Evolutionary conservation across 2,329 filamentous ascomycete genomes (phyloP).

Genomic region (Didymella exigua): DNA sequence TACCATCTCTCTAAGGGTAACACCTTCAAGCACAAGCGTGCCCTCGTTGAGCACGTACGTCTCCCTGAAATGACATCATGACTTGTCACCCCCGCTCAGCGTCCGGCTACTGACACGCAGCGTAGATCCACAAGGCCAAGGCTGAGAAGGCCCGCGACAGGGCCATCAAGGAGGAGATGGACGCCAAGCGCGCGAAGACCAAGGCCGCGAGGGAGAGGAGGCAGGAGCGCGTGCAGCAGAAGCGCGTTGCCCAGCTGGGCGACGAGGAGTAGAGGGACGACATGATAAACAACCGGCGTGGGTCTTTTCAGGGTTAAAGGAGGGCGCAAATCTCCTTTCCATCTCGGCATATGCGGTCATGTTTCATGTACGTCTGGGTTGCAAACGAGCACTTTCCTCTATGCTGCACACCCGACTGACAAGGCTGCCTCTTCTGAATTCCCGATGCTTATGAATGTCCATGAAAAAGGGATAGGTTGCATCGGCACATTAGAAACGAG

Average conservation of each 20-base stretch:
- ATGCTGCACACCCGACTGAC: conserved; percentile 46
- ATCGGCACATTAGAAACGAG: conserved; percentile 42
- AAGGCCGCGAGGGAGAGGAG: conserved; percentile 99
- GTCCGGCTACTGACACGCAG: conserved; percentile 35
- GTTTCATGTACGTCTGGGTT: conserved; percentile 52
- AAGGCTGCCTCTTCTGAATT: conserved; percentile 42
- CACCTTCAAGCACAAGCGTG: conserved; percentile 99
- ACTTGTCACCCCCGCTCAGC: conserved; percentile 30
- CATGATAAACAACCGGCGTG: conserved; percentile 50
- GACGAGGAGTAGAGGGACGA: conserved; percentile 59
- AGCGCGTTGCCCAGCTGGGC: conserved; percentile 84
- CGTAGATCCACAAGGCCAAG: conserved; percentile 99
- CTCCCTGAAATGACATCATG: conserved; percentile 48
- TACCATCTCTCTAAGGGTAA: conserved; percentile 99
- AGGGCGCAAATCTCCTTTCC: conserved; percentile 49
- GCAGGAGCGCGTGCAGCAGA: conserved; percentile 86
- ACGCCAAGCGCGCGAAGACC: conserved; percentile 99
- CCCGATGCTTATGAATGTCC: conserved; percentile 46
- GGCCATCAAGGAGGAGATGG: conserved; percentile 98
- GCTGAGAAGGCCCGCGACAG: conserved; percentile 98
- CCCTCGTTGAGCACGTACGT: conserved; percentile 99
- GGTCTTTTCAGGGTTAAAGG: conserved; percentile 50
- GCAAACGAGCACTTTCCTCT: conserved; percentile 47
- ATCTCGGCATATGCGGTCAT: conserved; percentile 52
- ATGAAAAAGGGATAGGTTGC: conserved; percentile 43